A percentile compares a stretch with the other conserved stretches of the same genome.
These are phyloP conservation scores for Clitopilus hobsonii DNA, from an alignment of 768 basidiomycete genomes.

Conservation along the genomic window DNA sequence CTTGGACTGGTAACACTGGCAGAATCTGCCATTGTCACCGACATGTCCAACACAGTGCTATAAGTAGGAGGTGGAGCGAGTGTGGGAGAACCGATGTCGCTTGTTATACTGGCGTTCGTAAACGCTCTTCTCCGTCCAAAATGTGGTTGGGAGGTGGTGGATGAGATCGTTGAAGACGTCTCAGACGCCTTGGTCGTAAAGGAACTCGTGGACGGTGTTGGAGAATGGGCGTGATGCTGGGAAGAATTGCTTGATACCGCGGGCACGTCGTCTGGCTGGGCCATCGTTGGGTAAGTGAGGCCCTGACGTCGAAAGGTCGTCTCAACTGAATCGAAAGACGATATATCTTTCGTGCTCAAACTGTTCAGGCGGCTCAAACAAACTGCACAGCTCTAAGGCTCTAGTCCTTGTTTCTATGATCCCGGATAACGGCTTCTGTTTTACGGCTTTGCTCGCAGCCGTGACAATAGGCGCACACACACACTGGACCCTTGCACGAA, in stretches of 20 bases:
- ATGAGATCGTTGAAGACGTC: neutral
- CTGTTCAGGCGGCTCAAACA: neutral
- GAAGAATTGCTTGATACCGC: neutral
- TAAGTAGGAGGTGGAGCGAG: neutral
- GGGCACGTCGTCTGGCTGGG: neutral
- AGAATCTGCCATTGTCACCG: slow-evolving; percentile 23
- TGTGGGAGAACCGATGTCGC: neutral
- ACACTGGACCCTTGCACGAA: neutral
- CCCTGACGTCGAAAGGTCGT: neutral
- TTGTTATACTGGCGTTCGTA: neutral
- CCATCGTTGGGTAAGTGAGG: neutral
- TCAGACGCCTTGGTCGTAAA: neutral
- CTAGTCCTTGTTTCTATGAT: slow-evolving; percentile 1
- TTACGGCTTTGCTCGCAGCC: neutral
- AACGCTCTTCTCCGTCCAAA: neutral
- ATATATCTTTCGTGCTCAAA: slow-evolving; percentile 1
- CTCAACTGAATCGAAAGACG: neutral
- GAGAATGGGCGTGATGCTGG: neutral
- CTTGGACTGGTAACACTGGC: slow-evolving; percentile 7
- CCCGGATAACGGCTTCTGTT: neutral
- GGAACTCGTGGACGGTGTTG: neutral
- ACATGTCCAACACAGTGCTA: neutral
- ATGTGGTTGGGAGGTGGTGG: neutral
- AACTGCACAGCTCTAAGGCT: neutral
- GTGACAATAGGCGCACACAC: slow-evolving; percentile 1